Percentiles rank a stretch among this genome's conserved stretches.
Evolutionary conservation across 2,329 filamentous ascomycete species (phyloP).

Genomic region (Lasiodiplodia hormozganensis): DNA sequence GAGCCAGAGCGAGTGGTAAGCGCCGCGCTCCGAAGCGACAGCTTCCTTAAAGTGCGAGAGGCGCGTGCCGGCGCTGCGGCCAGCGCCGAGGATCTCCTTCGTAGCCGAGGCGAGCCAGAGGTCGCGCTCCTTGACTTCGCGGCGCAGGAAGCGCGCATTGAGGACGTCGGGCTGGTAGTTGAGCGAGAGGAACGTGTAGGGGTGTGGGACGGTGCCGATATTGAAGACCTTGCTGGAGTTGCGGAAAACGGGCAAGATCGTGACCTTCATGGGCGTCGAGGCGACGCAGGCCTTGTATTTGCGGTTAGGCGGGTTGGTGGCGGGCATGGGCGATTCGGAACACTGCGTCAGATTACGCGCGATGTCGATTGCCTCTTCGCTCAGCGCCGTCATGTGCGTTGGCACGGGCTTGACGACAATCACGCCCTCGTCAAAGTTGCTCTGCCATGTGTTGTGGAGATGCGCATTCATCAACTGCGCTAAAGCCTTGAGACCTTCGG

Average conservation of each 20-base stretch:
- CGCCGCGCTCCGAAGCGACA: slow-evolving; percentile 68
- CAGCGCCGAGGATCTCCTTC: slow-evolving; percentile 69
- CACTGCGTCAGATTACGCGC: slow-evolving; percentile 80
- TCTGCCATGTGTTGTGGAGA: slow-evolving; percentile 85
- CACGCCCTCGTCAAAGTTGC: slow-evolving; percentile 73
- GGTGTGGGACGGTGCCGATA: slow-evolving; percentile 88
- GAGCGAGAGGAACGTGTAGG: slow-evolving; percentile 80
- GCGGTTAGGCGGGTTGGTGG: slow-evolving; percentile 83
- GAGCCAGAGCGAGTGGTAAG: slow-evolving; percentile 76
- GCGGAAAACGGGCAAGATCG: slow-evolving; percentile 70
- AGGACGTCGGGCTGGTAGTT: slow-evolving; percentile 60
- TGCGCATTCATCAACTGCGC: slow-evolving; percentile 82
- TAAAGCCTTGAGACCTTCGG: slow-evolving; percentile 69
- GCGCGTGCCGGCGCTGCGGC: slow-evolving; percentile 68
- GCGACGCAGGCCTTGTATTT: slow-evolving; percentile 74
- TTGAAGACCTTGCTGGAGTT: slow-evolving; percentile 79
- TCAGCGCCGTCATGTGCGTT: slow-evolving; percentile 74
- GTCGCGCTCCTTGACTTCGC: slow-evolving; percentile 74
- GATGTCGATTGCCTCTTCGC: slow-evolving; percentile 73
- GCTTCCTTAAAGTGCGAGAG: slow-evolving; percentile 80
- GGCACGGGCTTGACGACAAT: slow-evolving; percentile 81
- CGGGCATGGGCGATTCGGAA: slow-evolving; percentile 72
- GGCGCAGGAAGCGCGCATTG: slow-evolving; percentile 53
- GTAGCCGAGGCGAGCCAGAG: slow-evolving; percentile 78
- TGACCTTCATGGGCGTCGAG: slow-evolving; percentile 64